phyloP scores from a whole-genome alignment of 140 eudicot genomes.

The Oenanthe javanica region DNA sequence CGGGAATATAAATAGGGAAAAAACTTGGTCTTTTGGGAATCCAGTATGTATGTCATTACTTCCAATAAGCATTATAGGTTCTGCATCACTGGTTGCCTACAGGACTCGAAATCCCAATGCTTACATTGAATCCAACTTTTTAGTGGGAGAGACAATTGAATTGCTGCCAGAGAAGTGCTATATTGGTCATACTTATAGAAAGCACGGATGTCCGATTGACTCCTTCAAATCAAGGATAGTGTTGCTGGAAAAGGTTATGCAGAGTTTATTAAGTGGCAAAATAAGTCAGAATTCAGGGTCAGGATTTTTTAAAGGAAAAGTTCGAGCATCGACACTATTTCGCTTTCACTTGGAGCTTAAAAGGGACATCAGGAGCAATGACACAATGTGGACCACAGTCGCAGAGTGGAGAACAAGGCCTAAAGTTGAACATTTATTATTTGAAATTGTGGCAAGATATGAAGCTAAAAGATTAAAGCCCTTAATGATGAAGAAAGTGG shows the following conservation, averaged over 20 bases:
- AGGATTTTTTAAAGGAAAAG: constrained; percentile 39
- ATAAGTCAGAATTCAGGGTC: constrained; percentile 11
- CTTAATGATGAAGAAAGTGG: constrained; percentile 36
- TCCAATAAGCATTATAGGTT: constrained; percentile 52
- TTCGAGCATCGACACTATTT: constrained; percentile 46
- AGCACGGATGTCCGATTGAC: constrained; percentile 26
- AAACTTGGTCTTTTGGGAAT: constrained; percentile 26
- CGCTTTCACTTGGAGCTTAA: constrained; percentile 64
- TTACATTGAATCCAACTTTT: constrained; percentile 25
- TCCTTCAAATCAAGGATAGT: constrained; percentile 38
- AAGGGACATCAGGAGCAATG: constrained; percentile 46
- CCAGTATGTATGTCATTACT: constrained; percentile 35
- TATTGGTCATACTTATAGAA: constrained; percentile 19
- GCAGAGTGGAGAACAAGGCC: constrained; percentile 91
- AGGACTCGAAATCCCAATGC: constrained; percentile 41
- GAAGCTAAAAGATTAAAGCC: constrained; percentile 57
- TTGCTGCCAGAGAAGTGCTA: constrained; percentile 67
- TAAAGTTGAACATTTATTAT: constrained; percentile 41
- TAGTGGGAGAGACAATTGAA: constrained; percentile 35
- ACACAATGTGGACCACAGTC: constrained; percentile 47
- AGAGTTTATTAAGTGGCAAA: constrained; percentile 26
- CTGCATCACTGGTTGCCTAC: constrained; percentile 63
- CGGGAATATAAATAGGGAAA: constrained; percentile 15
- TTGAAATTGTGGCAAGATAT: constrained; percentile 53
- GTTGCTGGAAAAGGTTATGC: constrained; percentile 42